Base-by-base conservation (phyloP, 139 green algal species). In the Chara braunii region DNA sequence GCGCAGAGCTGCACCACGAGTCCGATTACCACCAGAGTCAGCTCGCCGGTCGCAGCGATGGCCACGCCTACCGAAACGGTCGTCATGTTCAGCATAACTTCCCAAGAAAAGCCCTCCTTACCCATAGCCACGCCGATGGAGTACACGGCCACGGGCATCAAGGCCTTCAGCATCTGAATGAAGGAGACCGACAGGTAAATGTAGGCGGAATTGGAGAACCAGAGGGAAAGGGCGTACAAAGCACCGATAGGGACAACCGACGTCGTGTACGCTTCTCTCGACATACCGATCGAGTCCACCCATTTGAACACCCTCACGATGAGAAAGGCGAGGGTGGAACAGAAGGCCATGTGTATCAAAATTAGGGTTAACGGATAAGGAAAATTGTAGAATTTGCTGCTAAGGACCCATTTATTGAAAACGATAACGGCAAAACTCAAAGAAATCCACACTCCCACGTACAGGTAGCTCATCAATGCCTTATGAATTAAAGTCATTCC, bases 121-220 rank as follows among this genome's bases (percentile, higher is more conserved):
- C 82, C 82, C 35, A 96, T 33, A n/a, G 82, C 29, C 1, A 85
- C 71, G 55, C 85, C 85, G 22, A 75, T 78, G 3, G 62, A 73
- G 48, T 88, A 95, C 51, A 94, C 87, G 24, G 88, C 67, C 6
- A 83, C 87, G 2, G 88, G 88, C 87, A 92, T 94, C 23, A 94
- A 77, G 9, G 82, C 86, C 77, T 98, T 98, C 36, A 92, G 84
- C 92, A 98, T 98, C 68, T 98, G 92, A 36, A 97, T 95, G 81
- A 97, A 97, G 8, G 91, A 92, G 0, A 97, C 90, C 3, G 77
- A 89, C 29, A 98, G 82, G 77, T 98, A 95, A 1, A 98, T 78
- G 86, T 98, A 98, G 1, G 92, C 80, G 0, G 87, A 89, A 78
- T 98, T 98, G 60, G 80, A 87, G 22, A 97, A 83, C 92, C 92